A percentile compares a stretch with the other conserved stretches of the same genome.
phyloP scores from a whole-genome alignment of 352 stramenopile genomes.

The Pythium grandisporangium region DNA sequence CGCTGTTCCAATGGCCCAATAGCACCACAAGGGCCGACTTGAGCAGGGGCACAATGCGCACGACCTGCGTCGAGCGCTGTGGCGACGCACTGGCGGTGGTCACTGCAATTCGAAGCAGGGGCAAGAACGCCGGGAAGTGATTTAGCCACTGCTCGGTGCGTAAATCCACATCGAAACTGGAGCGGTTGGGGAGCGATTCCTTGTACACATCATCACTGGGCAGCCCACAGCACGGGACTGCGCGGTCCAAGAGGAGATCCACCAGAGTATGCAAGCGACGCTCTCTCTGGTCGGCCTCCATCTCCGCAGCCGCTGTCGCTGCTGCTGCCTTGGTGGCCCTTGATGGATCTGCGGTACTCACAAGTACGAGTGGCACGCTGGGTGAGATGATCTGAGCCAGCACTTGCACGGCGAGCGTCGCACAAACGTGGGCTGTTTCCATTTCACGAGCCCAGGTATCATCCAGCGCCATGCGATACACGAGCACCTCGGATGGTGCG shows the following conservation, averaged over 20 bases:
- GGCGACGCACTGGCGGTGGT: slow-evolving; percentile 19
- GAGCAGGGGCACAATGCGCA: slow-evolving; percentile 60
- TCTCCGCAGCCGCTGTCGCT: slow-evolving; percentile 2
- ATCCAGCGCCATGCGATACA: slow-evolving; percentile 71
- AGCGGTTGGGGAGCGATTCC: slow-evolving; percentile 72
- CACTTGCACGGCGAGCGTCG: slow-evolving; percentile 42
- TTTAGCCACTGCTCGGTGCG: slow-evolving; percentile 80
- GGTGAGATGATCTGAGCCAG: slow-evolving; percentile 31
- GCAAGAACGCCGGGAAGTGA: slow-evolving; percentile 68
- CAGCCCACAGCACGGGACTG: slow-evolving; percentile 68
- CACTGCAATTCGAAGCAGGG: slow-evolving; percentile 37
- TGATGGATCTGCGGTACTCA: slow-evolving; percentile 4
- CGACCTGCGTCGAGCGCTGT: slow-evolving; percentile 25
- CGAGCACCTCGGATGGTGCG: slow-evolving; percentile 28
- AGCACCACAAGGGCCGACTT: slow-evolving; percentile 71
- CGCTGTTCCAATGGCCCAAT: slow-evolving; percentile 75
- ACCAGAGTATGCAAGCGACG: slow-evolving; percentile 44
- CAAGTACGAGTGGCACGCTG: not conserved
- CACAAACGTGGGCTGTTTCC: slow-evolving; percentile 43
- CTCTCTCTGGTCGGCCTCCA: slow-evolving; percentile 29
- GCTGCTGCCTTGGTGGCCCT: no score
- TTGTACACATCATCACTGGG: slow-evolving; percentile 77
- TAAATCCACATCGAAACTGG: slow-evolving; percentile 71
- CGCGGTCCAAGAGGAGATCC: slow-evolving; percentile 62
- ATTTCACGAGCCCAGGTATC: slow-evolving; percentile 64